Percentiles rank a stretch among this genome's conserved stretches.
Evolutionary conservation across 2,329 filamentous ascomycete genomes (phyloP).

Genomic region (Drechslerella stenobrocha): DNA sequence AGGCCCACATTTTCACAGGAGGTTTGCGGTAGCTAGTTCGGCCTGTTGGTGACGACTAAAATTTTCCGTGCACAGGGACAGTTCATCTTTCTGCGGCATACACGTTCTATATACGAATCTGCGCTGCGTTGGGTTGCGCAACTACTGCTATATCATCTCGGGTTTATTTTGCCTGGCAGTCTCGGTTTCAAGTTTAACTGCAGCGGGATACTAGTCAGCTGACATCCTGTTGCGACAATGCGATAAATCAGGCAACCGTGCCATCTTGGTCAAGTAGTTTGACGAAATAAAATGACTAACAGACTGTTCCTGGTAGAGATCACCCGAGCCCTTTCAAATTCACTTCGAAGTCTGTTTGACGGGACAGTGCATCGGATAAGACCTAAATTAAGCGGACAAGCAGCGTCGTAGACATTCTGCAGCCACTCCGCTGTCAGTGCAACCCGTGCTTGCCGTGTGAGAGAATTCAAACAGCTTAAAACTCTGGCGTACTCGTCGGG

Average conservation of each 20-base stretch:
- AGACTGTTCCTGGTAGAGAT: constrained; percentile 40
- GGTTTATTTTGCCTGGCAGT: no score
- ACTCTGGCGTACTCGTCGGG: constrained; percentile 19
- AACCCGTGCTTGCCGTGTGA: constrained; percentile 30
- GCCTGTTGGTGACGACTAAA: not conserved
- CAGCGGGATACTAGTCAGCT: constrained; percentile 27
- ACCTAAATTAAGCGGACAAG: constrained; percentile 46
- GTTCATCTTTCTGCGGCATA: constrained; percentile 2
- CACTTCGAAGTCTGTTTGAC: constrained; percentile 33
- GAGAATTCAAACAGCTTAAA: constrained; percentile 40
- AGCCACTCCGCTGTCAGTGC: constrained; percentile 49
- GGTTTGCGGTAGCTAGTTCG: not conserved
- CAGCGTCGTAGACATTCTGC: constrained; percentile 45
- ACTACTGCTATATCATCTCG: no score
- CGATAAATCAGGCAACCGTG: constrained; percentile 37
- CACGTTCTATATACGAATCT: no score
- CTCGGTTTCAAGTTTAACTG: not conserved
- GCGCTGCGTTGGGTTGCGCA: no score
- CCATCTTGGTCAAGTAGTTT: constrained; percentile 20
- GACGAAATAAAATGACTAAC: constrained; percentile 45
- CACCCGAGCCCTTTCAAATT: constrained; percentile 36
- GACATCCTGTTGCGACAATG: constrained; percentile 19
- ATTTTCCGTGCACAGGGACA: not conserved
- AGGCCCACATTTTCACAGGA: not conserved
- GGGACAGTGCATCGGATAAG: constrained; percentile 47